Percentiles rank a stretch among this genome's conserved stretches.
Evolutionary conservation across 768 basidiomycete species (phyloP).

Genomic region (Leucocoprinus birnbaumii): DNA sequence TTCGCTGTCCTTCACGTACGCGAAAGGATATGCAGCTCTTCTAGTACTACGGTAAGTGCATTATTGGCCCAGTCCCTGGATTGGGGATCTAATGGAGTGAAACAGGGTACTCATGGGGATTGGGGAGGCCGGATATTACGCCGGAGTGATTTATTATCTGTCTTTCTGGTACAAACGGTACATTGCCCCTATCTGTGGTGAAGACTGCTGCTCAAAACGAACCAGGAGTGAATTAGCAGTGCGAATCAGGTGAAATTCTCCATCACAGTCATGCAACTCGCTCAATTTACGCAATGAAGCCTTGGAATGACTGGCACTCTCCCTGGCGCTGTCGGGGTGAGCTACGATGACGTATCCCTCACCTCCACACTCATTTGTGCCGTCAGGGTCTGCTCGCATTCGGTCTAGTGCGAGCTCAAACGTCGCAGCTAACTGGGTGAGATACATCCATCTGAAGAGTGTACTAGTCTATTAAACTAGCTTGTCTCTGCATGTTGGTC

Average conservation of each 20-base stretch:
- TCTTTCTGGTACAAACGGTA: slow-evolving; percentile 55
- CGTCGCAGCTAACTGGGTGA: slow-evolving; percentile 26
- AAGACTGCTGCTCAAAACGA: background rate
- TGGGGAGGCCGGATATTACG: slow-evolving; percentile 58
- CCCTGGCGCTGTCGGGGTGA: slow-evolving; percentile 52
- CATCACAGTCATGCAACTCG: too few relatives aligned
- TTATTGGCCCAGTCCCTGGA: background rate
- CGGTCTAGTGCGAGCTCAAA: slow-evolving; percentile 52
- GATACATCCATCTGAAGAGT: background rate
- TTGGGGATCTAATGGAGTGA: background rate
- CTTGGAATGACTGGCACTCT: slow-evolving; percentile 58
- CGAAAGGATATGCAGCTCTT: slow-evolving; percentile 49
- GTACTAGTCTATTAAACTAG: background rate
- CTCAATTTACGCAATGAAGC: slow-evolving; percentile 23
- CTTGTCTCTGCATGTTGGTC: slow-evolving; percentile 42
- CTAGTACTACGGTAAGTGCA: slow-evolving; percentile 43
- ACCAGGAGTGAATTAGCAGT: slow-evolving; percentile 46
- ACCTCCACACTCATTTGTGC: background rate
- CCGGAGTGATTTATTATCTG: slow-evolving; percentile 59
- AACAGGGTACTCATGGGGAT: slow-evolving; percentile 47
- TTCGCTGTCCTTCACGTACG: slow-evolving; percentile 52
- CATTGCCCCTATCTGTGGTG: background rate
- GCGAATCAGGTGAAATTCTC: slow-evolving; percentile 38
- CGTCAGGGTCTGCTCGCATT: slow-evolving; percentile 52
- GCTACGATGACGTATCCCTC: too few relatives aligned